These are phyloP conservation scores for Paspalum notatum DNA, from an alignment of 176 grass and related monocot species.

Conservation along the genomic window DNA sequence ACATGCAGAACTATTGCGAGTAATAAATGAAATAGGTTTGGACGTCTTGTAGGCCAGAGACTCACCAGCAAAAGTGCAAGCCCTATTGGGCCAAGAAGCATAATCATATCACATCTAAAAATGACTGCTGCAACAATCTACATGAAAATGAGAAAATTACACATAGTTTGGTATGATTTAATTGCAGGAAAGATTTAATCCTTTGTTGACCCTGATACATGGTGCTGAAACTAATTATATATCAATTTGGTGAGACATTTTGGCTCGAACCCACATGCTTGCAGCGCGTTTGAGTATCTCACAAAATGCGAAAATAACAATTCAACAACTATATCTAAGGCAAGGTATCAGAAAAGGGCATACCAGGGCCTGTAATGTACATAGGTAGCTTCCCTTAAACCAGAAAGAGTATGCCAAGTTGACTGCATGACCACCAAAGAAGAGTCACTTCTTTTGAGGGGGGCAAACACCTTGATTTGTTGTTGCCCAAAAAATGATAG, in stretches of 20 bases:
- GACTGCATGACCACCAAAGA: conserved; percentile 49
- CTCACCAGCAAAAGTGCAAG: conserved; percentile 79
- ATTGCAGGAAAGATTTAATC: not conserved
- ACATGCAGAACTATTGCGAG: not conserved
- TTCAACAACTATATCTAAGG: conserved; percentile 12
- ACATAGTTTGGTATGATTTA: conserved; percentile 9
- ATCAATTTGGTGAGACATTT: not conserved
- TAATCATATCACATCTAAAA: conserved; percentile 91
- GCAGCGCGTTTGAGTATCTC: not conserved
- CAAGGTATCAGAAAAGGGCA: conserved; percentile 16
- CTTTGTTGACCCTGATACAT: not conserved
- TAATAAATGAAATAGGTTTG: conserved; percentile 11
- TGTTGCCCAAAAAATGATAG: not conserved
- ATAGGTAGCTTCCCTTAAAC: conserved; percentile 72
- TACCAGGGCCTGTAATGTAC: conserved; percentile 78
- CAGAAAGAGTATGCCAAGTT: conserved; percentile 93
- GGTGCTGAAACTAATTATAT: conserved; percentile 15
- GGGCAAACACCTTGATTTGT: not conserved
- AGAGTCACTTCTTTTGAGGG: conserved; percentile 29
- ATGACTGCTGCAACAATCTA: conserved; percentile 79
- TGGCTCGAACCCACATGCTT: too few relatives aligned
- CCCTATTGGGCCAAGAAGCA: conserved; percentile 89
- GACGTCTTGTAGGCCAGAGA: not conserved
- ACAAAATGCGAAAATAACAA: conserved; percentile 27
- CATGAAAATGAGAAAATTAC: conserved; percentile 37